Percentiles rank a stretch among this genome's conserved stretches.
These are phyloP conservation scores for Leishmania mexicana DNA, from an alignment of 208 protist genomes.

Conservation along the genomic window DNA sequence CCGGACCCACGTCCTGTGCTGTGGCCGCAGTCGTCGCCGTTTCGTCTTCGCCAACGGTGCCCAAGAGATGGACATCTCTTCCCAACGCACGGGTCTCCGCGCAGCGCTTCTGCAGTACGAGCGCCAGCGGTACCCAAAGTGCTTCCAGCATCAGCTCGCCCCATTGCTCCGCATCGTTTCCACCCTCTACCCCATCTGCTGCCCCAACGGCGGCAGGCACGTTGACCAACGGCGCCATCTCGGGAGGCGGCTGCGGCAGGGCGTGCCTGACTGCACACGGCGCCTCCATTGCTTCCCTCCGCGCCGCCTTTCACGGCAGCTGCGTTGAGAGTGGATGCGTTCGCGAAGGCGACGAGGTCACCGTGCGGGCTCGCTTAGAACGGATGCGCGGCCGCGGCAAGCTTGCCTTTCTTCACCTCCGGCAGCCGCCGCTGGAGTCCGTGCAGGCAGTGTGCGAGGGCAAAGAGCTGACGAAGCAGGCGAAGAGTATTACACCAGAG, in stretches of 20 bases:
- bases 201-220: not conserved
- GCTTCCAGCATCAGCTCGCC: not conserved
- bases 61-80: not conserved
- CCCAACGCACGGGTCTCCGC: not conserved
- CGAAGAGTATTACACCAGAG: constrained; percentile 61
- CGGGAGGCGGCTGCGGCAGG: not conserved
- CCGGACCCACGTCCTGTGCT: not conserved
- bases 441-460: constrained; percentile 71
- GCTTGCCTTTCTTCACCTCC: constrained; percentile 73
- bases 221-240: not conserved
- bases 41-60: not conserved
- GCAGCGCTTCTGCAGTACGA: not conserved
- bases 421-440: constrained; percentile 65
- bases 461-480: constrained; percentile 30
- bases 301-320: not conserved
- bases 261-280: constrained; percentile 23
- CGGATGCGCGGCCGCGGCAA: constrained; percentile 52
- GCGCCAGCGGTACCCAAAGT: not conserved
- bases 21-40: not conserved
- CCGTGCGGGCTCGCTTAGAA: constrained; percentile 68
- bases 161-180: not conserved
- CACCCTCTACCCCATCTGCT: not conserved
- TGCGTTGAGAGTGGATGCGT: not conserved
- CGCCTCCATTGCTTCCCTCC: constrained; percentile 20
- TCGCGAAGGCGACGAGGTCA: constrained; percentile 10